These are phyloP conservation scores for Ascosphaera pollenicola DNA, from an alignment of 2,329 filamentous ascomycete species.

Conservation along the genomic window DNA sequence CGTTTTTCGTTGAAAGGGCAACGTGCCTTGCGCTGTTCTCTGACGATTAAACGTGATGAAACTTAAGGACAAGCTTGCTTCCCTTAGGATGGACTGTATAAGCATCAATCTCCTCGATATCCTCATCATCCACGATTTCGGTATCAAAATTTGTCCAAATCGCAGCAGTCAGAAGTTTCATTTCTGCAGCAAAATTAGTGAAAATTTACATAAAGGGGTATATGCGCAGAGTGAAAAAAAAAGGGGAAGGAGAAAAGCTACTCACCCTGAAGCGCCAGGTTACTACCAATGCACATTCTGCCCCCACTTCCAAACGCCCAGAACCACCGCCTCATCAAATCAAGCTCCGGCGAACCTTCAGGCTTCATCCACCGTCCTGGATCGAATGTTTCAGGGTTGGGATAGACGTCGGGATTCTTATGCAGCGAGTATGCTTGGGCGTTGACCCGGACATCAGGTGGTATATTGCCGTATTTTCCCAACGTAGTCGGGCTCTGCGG, in stretches of 20 bases:
- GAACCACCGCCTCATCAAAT: constrained; percentile 26
- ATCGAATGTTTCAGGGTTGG: constrained; percentile 24
- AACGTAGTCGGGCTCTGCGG: constrained; percentile 18
- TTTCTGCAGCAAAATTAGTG: no score
- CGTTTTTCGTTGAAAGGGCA: no score
- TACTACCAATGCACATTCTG: constrained; percentile 27
- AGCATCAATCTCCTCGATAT: constrained; percentile 42
- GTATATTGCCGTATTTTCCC: constrained; percentile 19
- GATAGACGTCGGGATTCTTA: constrained; percentile 26
- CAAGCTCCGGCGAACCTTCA: constrained; percentile 15
- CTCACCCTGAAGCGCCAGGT: no score
- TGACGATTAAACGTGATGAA: constrained; percentile 20
- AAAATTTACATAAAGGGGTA: no score
- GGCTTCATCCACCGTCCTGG: constrained; percentile 27
- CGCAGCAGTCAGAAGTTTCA: constrained; percentile 47
- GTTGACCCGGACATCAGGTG: constrained; percentile 22
- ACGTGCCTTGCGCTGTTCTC: no score
- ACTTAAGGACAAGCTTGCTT: constrained; percentile 36
- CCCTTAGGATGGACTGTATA: constrained; percentile 38
- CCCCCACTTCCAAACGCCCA: constrained; percentile 29
- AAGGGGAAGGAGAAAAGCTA: no score
- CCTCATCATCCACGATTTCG: constrained; percentile 36
- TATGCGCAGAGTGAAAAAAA: no score
- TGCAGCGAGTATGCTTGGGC: constrained; percentile 31
- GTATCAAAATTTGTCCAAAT: constrained; percentile 49